Evolutionary conservation across 345 rosid species (phyloP).

Genomic region (Pseudoturritis turrita): DNA sequence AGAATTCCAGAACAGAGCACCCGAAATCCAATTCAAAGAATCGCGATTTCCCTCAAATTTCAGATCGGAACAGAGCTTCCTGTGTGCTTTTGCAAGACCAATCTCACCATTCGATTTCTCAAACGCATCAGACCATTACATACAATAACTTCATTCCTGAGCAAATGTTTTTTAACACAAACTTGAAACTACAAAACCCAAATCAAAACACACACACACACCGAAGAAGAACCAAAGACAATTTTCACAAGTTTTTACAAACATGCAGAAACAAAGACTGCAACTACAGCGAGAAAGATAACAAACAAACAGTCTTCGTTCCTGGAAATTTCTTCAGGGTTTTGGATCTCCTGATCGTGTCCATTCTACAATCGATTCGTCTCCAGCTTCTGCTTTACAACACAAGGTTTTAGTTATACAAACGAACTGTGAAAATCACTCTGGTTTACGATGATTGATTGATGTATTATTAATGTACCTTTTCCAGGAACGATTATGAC

Average conservation of each 20-base stretch:
- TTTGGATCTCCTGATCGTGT: conserved; percentile 17
- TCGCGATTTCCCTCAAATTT: not conserved
- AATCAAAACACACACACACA: not conserved
- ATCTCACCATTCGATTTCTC: not conserved
- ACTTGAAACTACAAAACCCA: conserved; percentile 4
- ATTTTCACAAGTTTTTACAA: not conserved
- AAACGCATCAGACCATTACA: not conserved
- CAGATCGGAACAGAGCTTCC: not conserved
- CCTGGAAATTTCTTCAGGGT: not conserved
- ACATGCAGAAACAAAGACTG: not conserved
- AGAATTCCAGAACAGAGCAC: not conserved
- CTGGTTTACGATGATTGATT: not conserved
- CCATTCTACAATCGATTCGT: conserved; percentile 36
- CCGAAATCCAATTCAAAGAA: not conserved
- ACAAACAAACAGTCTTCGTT: conserved; percentile 1
- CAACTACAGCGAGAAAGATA: not conserved
- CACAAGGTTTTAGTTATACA: not conserved
- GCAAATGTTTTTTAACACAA: conserved; percentile 1
- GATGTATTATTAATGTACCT: conserved; percentile 38
- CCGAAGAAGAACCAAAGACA: not conserved
- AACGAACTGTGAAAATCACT: not conserved
- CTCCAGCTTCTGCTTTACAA: conserved; percentile 34
- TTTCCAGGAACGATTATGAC: conserved; percentile 70
- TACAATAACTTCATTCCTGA: not conserved
- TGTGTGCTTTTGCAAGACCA: not conserved